phyloP scores from a whole-genome alignment of 371 early-diverging fungal genomes.

The Zopfochytrium polystomum region DNA sequence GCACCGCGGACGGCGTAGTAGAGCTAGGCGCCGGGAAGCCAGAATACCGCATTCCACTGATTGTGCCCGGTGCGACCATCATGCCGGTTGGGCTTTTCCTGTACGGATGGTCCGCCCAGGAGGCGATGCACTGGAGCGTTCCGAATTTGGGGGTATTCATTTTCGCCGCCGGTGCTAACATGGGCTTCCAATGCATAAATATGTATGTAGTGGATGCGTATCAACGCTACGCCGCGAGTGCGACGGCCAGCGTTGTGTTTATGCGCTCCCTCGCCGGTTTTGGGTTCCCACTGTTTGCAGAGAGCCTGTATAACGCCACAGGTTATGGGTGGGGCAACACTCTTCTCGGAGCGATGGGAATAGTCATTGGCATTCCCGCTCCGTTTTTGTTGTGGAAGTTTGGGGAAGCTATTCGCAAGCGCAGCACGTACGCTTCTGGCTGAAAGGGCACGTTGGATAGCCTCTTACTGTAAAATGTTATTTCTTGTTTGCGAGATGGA shows the following conservation, averaged over 20 bases:
- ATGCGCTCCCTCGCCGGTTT: conserved; percentile 15
- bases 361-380: conserved; percentile 11
- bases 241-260: conserved; percentile 5
- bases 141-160: conserved; percentile 16
- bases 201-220: conserved; percentile 16
- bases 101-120: conserved; percentile 20
- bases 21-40: conserved; percentile 7
- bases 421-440: conserved; percentile 5
- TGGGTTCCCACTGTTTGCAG: conserved; percentile 22
- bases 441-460: no score
- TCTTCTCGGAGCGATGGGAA: conserved; percentile 7
- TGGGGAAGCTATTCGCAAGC: conserved; percentile 11
- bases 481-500: no score
- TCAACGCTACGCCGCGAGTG: conserved; percentile 10
- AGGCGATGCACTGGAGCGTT: conserved; percentile 13
- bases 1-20: no score
- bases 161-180: conserved; percentile 1
- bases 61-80: conserved; percentile 7
- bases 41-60: conserved; percentile 15
- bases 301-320: conserved; percentile 1
- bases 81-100: conserved; percentile 11
- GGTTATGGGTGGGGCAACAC: conserved; percentile 24
- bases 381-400: conserved; percentile 19
- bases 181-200: conserved; percentile 10
- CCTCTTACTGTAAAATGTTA: no score